Conservation (phyloP, 2,329 filamentous ascomycete species). For the Fulvia fulva region DNA sequence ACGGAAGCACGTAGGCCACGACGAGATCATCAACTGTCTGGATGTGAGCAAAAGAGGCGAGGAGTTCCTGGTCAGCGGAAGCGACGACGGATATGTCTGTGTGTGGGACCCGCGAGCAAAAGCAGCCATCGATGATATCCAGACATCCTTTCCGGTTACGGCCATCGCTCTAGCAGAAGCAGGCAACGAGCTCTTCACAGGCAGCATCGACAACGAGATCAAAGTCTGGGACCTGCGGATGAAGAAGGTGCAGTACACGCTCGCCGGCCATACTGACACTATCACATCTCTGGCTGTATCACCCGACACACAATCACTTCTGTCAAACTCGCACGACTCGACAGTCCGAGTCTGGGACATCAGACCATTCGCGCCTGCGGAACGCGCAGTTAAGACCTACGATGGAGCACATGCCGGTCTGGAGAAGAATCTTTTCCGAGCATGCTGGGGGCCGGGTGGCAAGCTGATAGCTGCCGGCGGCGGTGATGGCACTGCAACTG, state of each 20-base stretch:
- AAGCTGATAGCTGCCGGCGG: constrained; percentile 85
- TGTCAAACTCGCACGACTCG: constrained; percentile 91
- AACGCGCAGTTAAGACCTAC: constrained; percentile 80
- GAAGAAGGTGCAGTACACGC: constrained; percentile 79
- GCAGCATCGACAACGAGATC: constrained; percentile 95
- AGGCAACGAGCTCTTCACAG: constrained; percentile 91
- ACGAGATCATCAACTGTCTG: constrained; percentile 90
- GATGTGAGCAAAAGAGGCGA: constrained; percentile 87
- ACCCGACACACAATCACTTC: constrained; percentile 81
- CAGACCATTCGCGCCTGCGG: constrained; percentile 83
- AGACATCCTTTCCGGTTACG: constrained; percentile 89
- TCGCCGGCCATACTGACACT: constrained; percentile 87
- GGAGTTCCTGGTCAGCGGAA: constrained; percentile 83
- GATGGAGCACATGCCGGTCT: constrained; percentile 84
- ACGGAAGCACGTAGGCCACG: constrained; percentile 85
- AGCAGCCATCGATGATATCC: constrained; percentile 78
- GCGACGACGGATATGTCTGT: constrained; percentile 88
- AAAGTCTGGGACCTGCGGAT: constrained; percentile 96
- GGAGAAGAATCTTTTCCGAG: constrained; percentile 86
- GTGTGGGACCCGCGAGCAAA: constrained; percentile 96
- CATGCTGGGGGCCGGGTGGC: constrained; percentile 83
- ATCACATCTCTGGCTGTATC: constrained; percentile 88
- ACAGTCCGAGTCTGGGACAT: constrained; percentile 96
- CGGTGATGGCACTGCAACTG: constrained; percentile 82
- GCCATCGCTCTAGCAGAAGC: constrained; percentile 88